Conservation (phyloP, 1,139 yeast species). For the Suhomyces ambrosiae region DNA sequence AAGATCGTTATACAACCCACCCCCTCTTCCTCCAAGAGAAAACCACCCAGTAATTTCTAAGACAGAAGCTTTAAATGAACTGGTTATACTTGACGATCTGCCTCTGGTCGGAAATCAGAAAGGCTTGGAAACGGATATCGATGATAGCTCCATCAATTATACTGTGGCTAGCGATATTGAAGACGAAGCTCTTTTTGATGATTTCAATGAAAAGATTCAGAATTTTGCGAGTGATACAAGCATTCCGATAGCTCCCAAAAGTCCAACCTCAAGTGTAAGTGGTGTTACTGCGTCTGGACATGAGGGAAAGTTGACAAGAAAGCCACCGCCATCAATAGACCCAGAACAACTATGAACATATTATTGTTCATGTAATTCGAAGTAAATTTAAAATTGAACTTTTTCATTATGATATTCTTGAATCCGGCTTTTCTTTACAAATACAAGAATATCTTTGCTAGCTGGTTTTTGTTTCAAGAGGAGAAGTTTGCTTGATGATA, state of each 20-base stretch:
- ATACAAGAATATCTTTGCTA: no score
- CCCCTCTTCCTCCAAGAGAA: constrained; percentile 9
- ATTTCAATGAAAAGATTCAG: constrained; percentile 10
- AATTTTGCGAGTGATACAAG: constrained; percentile 8
- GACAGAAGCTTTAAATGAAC: background rate
- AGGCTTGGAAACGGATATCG: constrained; percentile 4
- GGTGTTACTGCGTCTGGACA: constrained; percentile 5
- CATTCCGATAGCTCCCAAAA: constrained; percentile 3
- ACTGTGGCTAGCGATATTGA: constrained; percentile 10
- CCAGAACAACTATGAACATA: no score
- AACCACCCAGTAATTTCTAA: no score
- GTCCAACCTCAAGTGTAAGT: constrained; percentile 9
- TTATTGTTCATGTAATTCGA: no score
- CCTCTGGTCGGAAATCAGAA: constrained; percentile 2
- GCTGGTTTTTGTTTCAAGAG: no score
- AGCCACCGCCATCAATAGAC: constrained; percentile 22
- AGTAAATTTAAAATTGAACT: no score
- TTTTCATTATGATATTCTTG: no score
- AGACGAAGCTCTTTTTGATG: constrained; percentile 8
- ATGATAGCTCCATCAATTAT: constrained; percentile 5
- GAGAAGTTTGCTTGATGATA: no score
- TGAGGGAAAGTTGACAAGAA: constrained; percentile 10
- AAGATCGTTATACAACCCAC: background rate
- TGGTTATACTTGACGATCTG: no score
- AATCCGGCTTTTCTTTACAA: no score